Evolutionary conservation across 2,329 filamentous ascomycete genomes (phyloP).

Genomic region (Fusarium chaquense): DNA sequence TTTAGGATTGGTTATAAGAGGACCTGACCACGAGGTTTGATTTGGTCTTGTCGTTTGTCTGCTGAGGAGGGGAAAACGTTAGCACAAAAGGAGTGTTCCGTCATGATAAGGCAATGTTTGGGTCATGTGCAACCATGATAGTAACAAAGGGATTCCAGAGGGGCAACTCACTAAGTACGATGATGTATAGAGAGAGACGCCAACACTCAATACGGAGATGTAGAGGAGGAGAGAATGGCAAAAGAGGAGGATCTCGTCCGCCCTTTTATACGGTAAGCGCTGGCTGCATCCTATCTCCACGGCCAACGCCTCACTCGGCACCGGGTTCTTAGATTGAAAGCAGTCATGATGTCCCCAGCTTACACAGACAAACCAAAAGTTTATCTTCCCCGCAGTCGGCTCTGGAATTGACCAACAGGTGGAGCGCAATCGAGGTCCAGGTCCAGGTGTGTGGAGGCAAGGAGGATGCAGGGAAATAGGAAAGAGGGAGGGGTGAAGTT

Average conservation of each 20-base stretch:
- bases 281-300: conserved; percentile 14
- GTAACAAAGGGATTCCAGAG: background rate
- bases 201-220: conserved; percentile 2
- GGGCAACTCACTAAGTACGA: conserved; percentile 27
- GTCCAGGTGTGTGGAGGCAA: background rate
- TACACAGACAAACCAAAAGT: conserved; percentile 23
- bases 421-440: conserved; percentile 12
- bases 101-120: conserved; percentile 32
- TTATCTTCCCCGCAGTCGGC: conserved; percentile 36
- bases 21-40: background rate
- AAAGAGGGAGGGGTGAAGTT: conserved; percentile 41
- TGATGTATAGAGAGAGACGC: background rate
- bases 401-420: conserved; percentile 19
- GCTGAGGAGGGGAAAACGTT: background rate
- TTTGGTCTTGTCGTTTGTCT: conserved; percentile 7
- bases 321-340: conserved; percentile 17
- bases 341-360: conserved; percentile 36
- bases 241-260: conserved; percentile 5
- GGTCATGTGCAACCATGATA: conserved; percentile 16
- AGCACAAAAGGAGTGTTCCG: conserved; percentile 14
- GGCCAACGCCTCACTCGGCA: conserved; percentile 17
- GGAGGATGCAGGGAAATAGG: conserved; percentile 22
- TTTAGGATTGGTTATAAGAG: background rate
- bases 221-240: background rate
- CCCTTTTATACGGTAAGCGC: conserved; percentile 31